A percentile compares a stretch with the other conserved stretches of the same genome.
These are phyloP conservation scores for Populus deltoides DNA, from an alignment of 345 rosid genomes.

Conservation along the genomic window DNA sequence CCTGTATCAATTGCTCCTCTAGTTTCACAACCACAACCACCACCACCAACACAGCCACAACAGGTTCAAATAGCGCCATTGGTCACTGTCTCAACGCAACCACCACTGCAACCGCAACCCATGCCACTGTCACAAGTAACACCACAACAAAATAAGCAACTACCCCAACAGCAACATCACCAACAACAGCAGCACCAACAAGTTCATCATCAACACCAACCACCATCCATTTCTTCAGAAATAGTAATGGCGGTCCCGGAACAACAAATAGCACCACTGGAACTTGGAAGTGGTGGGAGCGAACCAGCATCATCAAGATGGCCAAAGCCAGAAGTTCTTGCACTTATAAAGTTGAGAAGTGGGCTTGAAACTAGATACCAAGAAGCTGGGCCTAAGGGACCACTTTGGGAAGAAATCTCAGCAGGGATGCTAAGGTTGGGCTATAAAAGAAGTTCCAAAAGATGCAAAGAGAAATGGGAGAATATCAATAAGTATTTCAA, in stretches of 20 bases:
- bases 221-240: conserved; percentile 17
- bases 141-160: conserved; percentile 3
- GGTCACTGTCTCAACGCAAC: conserved; percentile 12
- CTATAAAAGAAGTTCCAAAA: conserved; percentile 18
- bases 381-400: conserved; percentile 21
- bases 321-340: conserved; percentile 21
- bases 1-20: conserved; percentile 25
- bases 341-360: conserved; percentile 20
- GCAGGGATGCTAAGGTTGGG: conserved; percentile 17
- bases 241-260: conserved; percentile 51
- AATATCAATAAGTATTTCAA: conserved; percentile 30
- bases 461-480: conserved; percentile 30
- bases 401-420: conserved; percentile 27
- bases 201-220: conserved; percentile 22
- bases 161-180: background rate
- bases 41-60: conserved; percentile 21
- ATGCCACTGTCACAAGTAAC: background rate
- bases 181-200: conserved; percentile 18
- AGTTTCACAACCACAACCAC: conserved; percentile 21
- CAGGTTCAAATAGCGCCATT: conserved; percentile 17
- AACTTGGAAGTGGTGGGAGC: conserved; percentile 18
- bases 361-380: conserved; percentile 18
- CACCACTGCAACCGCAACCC: background rate
- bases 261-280: conserved; percentile 40
- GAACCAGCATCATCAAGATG: conserved; percentile 32